Base-by-base conservation (phyloP, 148 eudicot genomes). In the Diospyros lotus region DNA sequence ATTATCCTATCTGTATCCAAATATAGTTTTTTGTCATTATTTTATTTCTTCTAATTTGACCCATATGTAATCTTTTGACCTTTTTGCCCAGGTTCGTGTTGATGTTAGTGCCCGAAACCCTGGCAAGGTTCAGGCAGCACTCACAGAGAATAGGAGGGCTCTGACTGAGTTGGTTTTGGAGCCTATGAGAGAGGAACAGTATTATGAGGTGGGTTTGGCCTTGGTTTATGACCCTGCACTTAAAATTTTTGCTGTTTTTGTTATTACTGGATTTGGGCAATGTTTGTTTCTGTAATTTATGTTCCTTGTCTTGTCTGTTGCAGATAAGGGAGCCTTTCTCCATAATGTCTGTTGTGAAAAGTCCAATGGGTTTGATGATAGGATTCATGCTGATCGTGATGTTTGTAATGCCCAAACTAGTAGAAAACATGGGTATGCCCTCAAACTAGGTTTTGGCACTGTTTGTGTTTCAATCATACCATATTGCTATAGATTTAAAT, bases 51-150 rank as follows among this genome's bases (percentile, higher is more conserved):
- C 28, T 28, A 28, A 28, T 28, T 28, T 28, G 28, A 28, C 28
- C 28, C 28, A 28, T 28, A 28, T 28, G 28, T 28, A 28, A 28
- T 28, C 28, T 40, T 65, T 50, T 38, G 7, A 4, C 13, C 9
- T 0, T 6, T 13, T 28, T 74, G 9, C 77, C 66, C 76, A 90
- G 98, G 93, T 96, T 60, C 93, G 99, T 61, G 90, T 96, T 55
- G 98, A 96, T 86, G 93, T 93, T 40, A 96, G 99, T 80, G 94
- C 99, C 43, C 87, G 98, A 82, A 86, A 96, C 71, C 98, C 98
- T 41, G 98, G 99, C 42, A 96, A 93, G 79, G 98, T 96, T 86
- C 99, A 96, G 79, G 98, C 98, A 76, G 91, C 99, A 67, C 80
- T 91, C 71, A 96, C 99, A 66, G 99, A 96, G 86, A 96, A 88